Conservation (phyloP, 1,284 basidiomycete genomes). For the Pyrrhoderma lamaoense region DNA sequence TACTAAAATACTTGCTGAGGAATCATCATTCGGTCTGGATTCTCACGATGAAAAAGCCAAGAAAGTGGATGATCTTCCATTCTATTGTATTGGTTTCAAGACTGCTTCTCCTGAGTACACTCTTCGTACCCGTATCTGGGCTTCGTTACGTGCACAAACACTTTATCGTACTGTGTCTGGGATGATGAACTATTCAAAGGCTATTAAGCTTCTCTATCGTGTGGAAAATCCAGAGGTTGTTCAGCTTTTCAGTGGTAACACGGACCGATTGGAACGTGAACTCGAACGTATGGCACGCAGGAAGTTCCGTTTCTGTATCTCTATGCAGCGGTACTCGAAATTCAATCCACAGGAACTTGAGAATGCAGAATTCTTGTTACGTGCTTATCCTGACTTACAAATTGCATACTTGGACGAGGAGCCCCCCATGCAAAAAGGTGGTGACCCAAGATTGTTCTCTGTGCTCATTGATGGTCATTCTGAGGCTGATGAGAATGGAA, state of each 20-base stretch:
- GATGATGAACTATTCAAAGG: conserved; percentile 99
- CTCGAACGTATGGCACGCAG: conserved; percentile 94
- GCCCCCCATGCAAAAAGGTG: conserved; percentile 73
- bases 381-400: conserved; percentile 97
- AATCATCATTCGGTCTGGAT: conserved; percentile 52
- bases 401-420: conserved; percentile 99
- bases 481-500: conserved; percentile 86
- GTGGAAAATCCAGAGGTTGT: conserved; percentile 99
- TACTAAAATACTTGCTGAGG: conserved; percentile 98
- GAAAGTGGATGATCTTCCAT: conserved; percentile 91
- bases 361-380: conserved; percentile 96
- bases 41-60: conserved; percentile 72
- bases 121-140: conserved; percentile 98
- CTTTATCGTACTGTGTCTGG: conserved; percentile 99
- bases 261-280: conserved; percentile 93
- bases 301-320: conserved; percentile 98
- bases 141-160: conserved; percentile 95
- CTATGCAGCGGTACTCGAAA: conserved; percentile 99
- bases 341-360: conserved; percentile 99
- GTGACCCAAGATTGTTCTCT: conserved; percentile 89
- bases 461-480: conserved; percentile 97
- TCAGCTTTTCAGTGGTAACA: conserved; percentile 94
- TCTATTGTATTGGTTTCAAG: conserved; percentile 99
- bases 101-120: conserved; percentile 98
- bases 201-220: conserved; percentile 97